phyloP scores from a whole-genome alignment of 169 alveolate genomes.

The Cryptosporidium parvum region DNA sequence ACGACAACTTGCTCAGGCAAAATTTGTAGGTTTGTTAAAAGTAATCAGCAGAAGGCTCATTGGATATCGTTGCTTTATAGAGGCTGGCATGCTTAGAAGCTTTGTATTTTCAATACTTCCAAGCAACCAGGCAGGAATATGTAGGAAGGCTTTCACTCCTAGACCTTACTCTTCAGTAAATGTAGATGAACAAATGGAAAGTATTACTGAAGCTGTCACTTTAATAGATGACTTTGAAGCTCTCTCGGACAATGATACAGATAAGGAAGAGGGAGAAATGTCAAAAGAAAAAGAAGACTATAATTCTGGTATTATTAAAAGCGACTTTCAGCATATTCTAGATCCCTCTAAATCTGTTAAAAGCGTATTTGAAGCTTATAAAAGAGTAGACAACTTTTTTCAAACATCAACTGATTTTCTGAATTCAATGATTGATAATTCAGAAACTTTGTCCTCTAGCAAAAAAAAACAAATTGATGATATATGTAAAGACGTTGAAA shows the following conservation, averaged over 20 bases:
- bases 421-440: background rate
- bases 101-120: constrained; percentile 57
- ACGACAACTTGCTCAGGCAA: constrained; percentile 74
- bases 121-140: constrained; percentile 69
- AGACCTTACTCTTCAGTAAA: background rate
- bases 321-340: constrained; percentile 7
- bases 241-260: constrained; percentile 13
- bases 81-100: constrained; percentile 58
- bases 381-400: constrained; percentile 40
- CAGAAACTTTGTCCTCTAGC: constrained; percentile 15
- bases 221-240: constrained; percentile 1
- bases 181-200: constrained; percentile 19
- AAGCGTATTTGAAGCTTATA: constrained; percentile 19
- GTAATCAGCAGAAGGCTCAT: constrained; percentile 31
- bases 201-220: constrained; percentile 4
- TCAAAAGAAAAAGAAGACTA: constrained; percentile 4
- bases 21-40: constrained; percentile 55
- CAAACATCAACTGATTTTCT: constrained; percentile 37
- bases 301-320: background rate
- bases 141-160: constrained; percentile 49
- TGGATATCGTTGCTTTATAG: constrained; percentile 16
- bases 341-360: constrained; percentile 17
- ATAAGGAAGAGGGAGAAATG: constrained; percentile 73
- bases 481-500: constrained; percentile 45
- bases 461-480: constrained; percentile 33